Evolutionary conservation across 176 grass and related monocot species (phyloP).

Genomic region (Raddia distichophylla): DNA sequence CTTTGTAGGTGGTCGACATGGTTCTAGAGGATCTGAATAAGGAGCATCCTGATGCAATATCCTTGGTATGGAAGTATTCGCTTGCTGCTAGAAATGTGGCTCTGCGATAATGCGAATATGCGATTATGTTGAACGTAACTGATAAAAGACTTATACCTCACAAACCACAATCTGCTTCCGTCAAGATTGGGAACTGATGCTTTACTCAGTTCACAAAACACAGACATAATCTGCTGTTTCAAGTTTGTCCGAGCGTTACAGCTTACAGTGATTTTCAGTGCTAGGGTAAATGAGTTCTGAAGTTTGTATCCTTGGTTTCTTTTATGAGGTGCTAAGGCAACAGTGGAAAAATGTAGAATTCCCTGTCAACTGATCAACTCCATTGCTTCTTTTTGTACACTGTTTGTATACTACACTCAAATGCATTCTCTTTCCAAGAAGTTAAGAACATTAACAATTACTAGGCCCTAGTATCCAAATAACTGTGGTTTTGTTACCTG

Average conservation of each 20-base stretch:
- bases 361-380: background rate
- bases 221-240: background rate
- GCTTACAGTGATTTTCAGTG: background rate
- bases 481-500: background rate
- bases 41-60: conserved; percentile 76
- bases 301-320: background rate
- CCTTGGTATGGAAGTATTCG: conserved; percentile 56
- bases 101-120: background rate
- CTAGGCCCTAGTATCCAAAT: background rate
- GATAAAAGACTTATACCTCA: background rate
- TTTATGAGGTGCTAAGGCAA: background rate
- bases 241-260: background rate
- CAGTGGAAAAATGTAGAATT: background rate
- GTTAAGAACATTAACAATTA: background rate
- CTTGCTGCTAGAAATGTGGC: background rate
- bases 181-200: background rate
- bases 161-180: background rate
- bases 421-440: background rate
- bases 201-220: background rate
- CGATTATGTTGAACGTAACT: background rate
- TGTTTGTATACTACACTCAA: background rate
- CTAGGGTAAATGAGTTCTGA: background rate
- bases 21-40: conserved; percentile 79
- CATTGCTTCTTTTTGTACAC: background rate
- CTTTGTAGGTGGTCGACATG: conserved; percentile 74